A percentile compares a stretch with the other conserved stretches of the same genome.
Conservation (phyloP, 176 grass and related monocot genomes). For the Calamus simplicifolius region DNA sequence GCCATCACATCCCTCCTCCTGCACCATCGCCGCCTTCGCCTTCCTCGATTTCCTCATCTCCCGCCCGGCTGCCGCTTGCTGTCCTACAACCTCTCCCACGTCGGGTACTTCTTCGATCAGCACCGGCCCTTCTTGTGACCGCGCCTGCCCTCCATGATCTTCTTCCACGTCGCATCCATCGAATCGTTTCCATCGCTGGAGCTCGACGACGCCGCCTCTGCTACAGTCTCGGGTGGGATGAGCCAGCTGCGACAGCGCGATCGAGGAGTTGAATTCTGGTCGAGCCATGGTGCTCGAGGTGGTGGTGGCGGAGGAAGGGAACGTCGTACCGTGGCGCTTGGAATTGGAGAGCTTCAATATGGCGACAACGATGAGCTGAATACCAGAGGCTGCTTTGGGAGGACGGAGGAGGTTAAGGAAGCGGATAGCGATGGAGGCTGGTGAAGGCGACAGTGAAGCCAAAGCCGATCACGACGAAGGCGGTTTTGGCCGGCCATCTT, state of each 20-base stretch:
- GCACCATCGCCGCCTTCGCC: background rate
- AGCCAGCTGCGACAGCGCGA: background rate
- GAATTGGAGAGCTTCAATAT: constrained; percentile 34
- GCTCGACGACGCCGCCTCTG: constrained; percentile 5
- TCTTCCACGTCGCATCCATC: constrained; percentile 35
- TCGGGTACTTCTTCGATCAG: background rate
- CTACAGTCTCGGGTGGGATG: background rate
- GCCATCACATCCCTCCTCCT: background rate
- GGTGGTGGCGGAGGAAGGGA: background rate
- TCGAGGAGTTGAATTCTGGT: constrained; percentile 8
- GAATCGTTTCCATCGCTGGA: background rate
- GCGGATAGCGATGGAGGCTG: background rate
- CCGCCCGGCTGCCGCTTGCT: background rate
- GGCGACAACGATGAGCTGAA: constrained; percentile 37
- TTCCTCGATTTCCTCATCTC: background rate
- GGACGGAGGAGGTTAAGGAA: constrained; percentile 6
- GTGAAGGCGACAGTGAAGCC: constrained; percentile 8
- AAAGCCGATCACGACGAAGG: background rate
- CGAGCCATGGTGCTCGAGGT: background rate
- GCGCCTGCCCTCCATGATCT: constrained; percentile 3
- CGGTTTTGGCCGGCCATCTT: constrained; percentile 7
- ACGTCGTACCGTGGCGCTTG: background rate
- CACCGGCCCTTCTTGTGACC: background rate
- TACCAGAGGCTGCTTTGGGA: constrained; percentile 27
- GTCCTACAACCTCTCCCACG: background rate